phyloP scores from a whole-genome alignment of 2,329 filamentous ascomycete species.

The Fusarium sp. region DNA sequence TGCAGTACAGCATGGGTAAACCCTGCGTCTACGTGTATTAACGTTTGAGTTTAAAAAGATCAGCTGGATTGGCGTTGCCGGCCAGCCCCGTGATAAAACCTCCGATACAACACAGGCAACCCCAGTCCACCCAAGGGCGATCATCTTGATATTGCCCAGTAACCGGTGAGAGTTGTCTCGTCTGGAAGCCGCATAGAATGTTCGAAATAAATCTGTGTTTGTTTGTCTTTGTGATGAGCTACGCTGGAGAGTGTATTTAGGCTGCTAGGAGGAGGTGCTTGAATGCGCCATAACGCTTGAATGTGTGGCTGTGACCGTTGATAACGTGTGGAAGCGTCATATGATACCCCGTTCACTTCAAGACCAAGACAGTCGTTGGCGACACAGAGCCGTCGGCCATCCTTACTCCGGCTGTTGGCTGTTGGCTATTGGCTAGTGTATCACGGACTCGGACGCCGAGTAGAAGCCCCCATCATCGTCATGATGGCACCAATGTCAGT shows the following conservation, averaged over 20 bases:
- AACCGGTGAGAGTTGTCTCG: conserved; percentile 1
- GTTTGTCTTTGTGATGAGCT: not conserved
- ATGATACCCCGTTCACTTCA: conserved; percentile 1
- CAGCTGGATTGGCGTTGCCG: conserved; percentile 22
- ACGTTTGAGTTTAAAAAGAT: conserved; percentile 29
- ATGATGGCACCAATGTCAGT: conserved; percentile 23
- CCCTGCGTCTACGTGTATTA: conserved; percentile 18
- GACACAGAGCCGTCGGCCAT: not conserved
- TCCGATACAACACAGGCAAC: conserved; percentile 34
- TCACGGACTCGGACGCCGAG: conserved; percentile 5
- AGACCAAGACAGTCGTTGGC: not conserved
- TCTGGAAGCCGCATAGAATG: conserved; percentile 10
- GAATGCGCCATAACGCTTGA: not conserved
- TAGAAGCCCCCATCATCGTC: conserved; percentile 15
- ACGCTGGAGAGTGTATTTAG: not conserved
- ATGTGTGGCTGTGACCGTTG: not conserved
- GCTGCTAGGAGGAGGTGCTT: not conserved
- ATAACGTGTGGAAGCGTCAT: conserved; percentile 17
- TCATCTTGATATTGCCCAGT: conserved; percentile 2
- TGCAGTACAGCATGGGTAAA: conserved; percentile 12
- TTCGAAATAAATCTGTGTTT: conserved; percentile 3
- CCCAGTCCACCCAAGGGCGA: conserved; percentile 25
- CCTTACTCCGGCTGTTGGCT: not conserved
- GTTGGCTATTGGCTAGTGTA: not conserved
- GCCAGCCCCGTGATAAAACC: conserved; percentile 21